Base-by-base conservation (phyloP, 2,329 filamentous ascomycete genomes). In the Fusarium luffae region DNA sequence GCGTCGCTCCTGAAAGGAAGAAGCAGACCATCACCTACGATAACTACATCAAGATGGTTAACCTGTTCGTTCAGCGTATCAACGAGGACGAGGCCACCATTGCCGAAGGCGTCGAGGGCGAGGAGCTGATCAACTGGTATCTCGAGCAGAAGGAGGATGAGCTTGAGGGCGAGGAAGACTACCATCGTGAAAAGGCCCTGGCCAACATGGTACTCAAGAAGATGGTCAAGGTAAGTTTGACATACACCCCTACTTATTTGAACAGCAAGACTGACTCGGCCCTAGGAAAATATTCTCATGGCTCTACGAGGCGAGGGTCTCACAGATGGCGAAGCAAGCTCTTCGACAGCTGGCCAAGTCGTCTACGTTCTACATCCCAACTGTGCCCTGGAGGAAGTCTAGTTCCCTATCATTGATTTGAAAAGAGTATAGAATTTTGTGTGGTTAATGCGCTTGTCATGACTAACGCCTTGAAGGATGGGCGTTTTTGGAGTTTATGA, bases 301-400 rank as follows among this genome's bases (percentile, higher is more conserved):
- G 92, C 94, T 55, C 89, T 94, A 32, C 85, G 89, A 43, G 91
- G 86, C 49, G 85, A 90, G 69, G 89, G 81, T 71, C 87, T 86
- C 63, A 79, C 82, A 37, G 85, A 83, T 16, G 79, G 83, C 76
- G 77, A 86, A 69, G 81, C 80, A 43, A 78, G 79, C 48, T 81
- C 85, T 23, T 79, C 82, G 18, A 74, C 80, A 13, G 63, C 74
- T 2, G 71, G 74, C 3, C 57, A 73, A 18, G 84, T 92, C 7
- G 87, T 96, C 54, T 99, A 98, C 78, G 92, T 98, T 27, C 78
- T 99, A 72, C 96, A 99, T 82, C 96, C 96, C 62, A 98, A 98
- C 82, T 97, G 93, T 77, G 93, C 92, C 0, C 85, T 97, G 12
- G 94, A 97, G 69, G 87, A 89, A 66, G 79, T 80, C 47, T 86